These are phyloP conservation scores for Mucor circinelloides DNA, from an alignment of 371 early-diverging fungal genomes.

Conservation along the genomic window DNA sequence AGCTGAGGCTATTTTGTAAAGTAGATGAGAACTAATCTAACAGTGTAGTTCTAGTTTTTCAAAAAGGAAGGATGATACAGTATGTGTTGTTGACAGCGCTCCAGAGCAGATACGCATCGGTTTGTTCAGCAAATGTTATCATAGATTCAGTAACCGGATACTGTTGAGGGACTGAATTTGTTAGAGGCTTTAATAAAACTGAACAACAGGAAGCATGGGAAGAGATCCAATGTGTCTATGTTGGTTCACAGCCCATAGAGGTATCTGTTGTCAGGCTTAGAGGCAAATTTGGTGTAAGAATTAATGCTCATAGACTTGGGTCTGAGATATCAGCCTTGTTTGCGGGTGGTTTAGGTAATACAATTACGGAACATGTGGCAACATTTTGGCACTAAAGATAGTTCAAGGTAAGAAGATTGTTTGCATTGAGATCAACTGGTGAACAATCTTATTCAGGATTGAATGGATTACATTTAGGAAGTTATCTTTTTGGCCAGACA, in stretches of 20 bases:
- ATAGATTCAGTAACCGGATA: constrained; percentile 74
- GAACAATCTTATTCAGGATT: constrained; percentile 81
- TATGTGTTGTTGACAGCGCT: constrained; percentile 61
- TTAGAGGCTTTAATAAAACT: constrained; percentile 72
- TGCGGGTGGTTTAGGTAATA: constrained; percentile 30
- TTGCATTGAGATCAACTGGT: constrained; percentile 78
- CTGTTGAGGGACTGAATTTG: constrained; percentile 84
- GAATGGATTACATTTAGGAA: constrained; percentile 80
- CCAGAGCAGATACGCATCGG: constrained; percentile 67
- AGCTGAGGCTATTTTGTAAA: no score
- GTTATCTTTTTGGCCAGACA: constrained; percentile 81
- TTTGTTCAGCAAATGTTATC: constrained; percentile 83
- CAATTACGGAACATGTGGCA: constrained; percentile 66
- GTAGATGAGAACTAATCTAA: no score
- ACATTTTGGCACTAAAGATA: constrained; percentile 83
- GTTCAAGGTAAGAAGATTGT: constrained; percentile 87
- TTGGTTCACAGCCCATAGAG: constrained; percentile 81
- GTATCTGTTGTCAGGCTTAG: constrained; percentile 87
- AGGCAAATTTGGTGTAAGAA: constrained; percentile 40
- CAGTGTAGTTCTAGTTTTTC: no score
- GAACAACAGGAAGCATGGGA: constrained; percentile 77
- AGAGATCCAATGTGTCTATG: constrained; percentile 79
- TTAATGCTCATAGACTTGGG: constrained; percentile 46
- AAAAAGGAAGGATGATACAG: no score
- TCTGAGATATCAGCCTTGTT: constrained; percentile 89